Evolutionary conservation across 495 filamentous ascomycete species (phyloP).

Genomic region (Jackrogersella minutella): DNA sequence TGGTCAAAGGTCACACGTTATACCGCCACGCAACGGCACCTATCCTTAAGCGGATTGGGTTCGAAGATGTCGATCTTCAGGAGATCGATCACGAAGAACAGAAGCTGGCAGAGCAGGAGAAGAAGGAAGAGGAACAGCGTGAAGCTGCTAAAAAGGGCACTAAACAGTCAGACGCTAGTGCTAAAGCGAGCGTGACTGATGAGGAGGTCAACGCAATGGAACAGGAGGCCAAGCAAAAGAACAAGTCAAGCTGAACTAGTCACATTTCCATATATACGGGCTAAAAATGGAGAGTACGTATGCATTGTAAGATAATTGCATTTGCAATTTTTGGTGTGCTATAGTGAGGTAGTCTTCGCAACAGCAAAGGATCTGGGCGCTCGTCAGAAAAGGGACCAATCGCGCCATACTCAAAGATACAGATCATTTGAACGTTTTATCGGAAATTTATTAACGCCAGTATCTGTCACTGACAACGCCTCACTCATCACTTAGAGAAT

Average conservation of each 20-base stretch:
- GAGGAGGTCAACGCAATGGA: conserved; percentile 28
- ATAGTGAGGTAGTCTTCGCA: no score
- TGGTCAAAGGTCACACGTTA: conserved; percentile 63
- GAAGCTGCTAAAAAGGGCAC: conserved; percentile 32
- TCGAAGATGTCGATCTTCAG: conserved; percentile 62
- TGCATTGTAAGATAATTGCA: no score
- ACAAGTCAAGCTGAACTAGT: neutral
- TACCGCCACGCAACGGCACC: conserved; percentile 66
- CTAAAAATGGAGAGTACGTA: no score
- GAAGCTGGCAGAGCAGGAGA: conserved; percentile 50
- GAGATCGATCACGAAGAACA: conserved; percentile 55
- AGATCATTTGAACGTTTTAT: no score
- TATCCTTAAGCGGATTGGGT: conserved; percentile 64
- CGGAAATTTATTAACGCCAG: no score
- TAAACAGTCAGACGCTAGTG: neutral
- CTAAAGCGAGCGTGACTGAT: neutral
- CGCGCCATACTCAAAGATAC: no score
- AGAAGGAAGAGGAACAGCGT: conserved; percentile 50
- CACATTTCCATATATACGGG: no score
- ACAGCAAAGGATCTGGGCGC: no score
- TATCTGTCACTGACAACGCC: no score
- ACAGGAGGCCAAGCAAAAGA: conserved; percentile 20
- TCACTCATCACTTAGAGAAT: no score
- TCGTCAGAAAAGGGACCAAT: no score
- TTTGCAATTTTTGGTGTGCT: no score